phyloP scores from a whole-genome alignment of 2,329 filamentous ascomycete genomes.

The Epichloe gansuensis region DNA sequence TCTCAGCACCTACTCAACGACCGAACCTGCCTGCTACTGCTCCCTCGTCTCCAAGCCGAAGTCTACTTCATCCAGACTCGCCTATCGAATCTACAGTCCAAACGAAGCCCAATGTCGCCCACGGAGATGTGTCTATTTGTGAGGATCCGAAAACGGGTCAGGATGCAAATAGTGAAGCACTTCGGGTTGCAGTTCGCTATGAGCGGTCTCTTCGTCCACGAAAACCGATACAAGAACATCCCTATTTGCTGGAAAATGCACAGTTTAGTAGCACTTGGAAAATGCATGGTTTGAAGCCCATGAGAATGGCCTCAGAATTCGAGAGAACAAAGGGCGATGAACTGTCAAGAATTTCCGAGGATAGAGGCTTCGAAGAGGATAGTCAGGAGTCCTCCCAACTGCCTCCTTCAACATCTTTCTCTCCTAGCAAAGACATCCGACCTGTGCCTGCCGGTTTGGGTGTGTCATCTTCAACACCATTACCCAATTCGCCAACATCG shows the following conservation, averaged over 20 bases:
- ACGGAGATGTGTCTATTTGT: not conserved
- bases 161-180: constrained; percentile 8
- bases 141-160: not conserved
- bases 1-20: not conserved
- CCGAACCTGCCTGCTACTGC: not conserved
- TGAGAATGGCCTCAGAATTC: constrained; percentile 27
- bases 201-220: constrained; percentile 42
- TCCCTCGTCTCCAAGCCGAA: not conserved
- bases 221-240: constrained; percentile 48
- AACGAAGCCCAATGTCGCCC: not conserved
- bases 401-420: constrained; percentile 25
- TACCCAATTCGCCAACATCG: constrained; percentile 15
- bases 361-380: constrained; percentile 39
- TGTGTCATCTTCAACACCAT: constrained; percentile 18
- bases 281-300: constrained; percentile 40
- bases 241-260: constrained; percentile 43
- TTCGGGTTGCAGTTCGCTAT: constrained; percentile 19
- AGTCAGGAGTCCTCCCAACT: constrained; percentile 29
- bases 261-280: constrained; percentile 40
- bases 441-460: constrained; percentile 11
- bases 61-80: too few relatives aligned
- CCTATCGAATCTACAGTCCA: not conserved
- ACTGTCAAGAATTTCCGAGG: constrained; percentile 39
- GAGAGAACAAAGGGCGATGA: constrained; percentile 25
- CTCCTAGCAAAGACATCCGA: constrained; percentile 8